A percentile compares a stretch with the other conserved stretches of the same genome.
These are phyloP conservation scores for Candolleomyces aberdarensis DNA, from an alignment of 768 basidiomycete species.

Conservation along the genomic window DNA sequence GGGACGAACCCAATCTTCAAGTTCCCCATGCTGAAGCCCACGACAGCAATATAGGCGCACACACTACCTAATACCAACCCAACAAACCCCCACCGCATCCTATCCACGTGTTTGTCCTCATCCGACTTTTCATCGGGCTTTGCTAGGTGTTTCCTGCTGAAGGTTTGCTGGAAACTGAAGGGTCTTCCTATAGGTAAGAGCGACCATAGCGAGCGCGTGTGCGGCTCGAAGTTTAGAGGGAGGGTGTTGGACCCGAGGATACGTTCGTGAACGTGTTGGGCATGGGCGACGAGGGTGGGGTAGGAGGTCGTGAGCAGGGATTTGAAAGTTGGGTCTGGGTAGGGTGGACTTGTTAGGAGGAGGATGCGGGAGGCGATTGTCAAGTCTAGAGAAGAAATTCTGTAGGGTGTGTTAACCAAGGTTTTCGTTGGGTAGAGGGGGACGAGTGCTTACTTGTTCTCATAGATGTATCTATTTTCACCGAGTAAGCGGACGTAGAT, in stretches of 20 bases:
- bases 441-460: constrained; percentile 38
- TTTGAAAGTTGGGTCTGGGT: constrained; percentile 58
- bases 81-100: constrained; percentile 54
- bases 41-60: constrained; percentile 33
- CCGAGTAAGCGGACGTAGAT: constrained; percentile 57
- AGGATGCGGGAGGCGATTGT: constrained; percentile 67
- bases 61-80: constrained; percentile 42
- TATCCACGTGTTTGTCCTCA: constrained; percentile 45
- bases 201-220: constrained; percentile 20
- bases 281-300: constrained; percentile 55
- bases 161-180: constrained; percentile 39
- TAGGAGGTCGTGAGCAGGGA: constrained; percentile 54
- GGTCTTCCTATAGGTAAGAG: constrained; percentile 1
- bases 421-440: neutral
- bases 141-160: constrained; percentile 21
- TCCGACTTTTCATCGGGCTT: constrained; percentile 21
- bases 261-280: constrained; percentile 43
- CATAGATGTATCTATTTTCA: constrained; percentile 48
- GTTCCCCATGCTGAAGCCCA: constrained; percentile 8
- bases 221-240: constrained; percentile 6
- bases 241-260: constrained; percentile 22
- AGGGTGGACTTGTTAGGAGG: constrained; percentile 54
- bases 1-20: too few species aligned
- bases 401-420: constrained; percentile 23
- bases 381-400: constrained; percentile 62